phyloP scores from a whole-genome alignment of 1,284 basidiomycete genomes.

The Fistulina hepatica region DNA sequence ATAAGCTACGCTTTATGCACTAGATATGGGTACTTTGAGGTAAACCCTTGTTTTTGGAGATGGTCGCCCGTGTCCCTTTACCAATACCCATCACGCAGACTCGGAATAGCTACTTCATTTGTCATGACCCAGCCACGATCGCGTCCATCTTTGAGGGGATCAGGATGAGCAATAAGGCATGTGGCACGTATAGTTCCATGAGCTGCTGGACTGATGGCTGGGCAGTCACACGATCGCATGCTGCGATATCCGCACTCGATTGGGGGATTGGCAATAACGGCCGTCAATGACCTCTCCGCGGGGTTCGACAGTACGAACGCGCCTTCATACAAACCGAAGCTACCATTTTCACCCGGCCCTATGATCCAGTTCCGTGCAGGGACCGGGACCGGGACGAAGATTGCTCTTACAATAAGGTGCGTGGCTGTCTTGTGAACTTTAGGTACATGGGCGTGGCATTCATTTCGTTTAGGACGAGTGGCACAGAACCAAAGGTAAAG shows the following conservation, averaged over 20 bases:
- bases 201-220: conserved; percentile 3
- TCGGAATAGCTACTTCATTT: conserved; percentile 74
- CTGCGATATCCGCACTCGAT: conserved; percentile 47
- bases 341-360: conserved; percentile 70
- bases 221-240: conserved; percentile 16
- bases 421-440: conserved; percentile 10
- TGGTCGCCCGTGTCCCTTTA: neutral
- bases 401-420: conserved; percentile 59
- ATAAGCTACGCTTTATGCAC: neutral
- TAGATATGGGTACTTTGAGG: conserved; percentile 48
- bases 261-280: conserved; percentile 46
- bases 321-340: conserved; percentile 48
- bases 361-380: conserved; percentile 73
- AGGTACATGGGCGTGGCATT: conserved; percentile 1
- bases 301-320: conserved; percentile 64
- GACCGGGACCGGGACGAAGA: conserved; percentile 32
- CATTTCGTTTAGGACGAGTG: conserved; percentile 57
- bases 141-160: conserved; percentile 58
- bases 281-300: conserved; percentile 62
- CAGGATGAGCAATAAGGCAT: conserved; percentile 39
- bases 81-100: conserved; percentile 35
- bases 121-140: conserved; percentile 49
- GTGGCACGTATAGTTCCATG: conserved; percentile 7
- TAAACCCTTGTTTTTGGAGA: conserved; percentile 15
- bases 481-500: conserved; percentile 76